These are phyloP conservation scores for Ephemerocybe angulata DNA, from an alignment of 768 basidiomycete species.

Conservation along the genomic window DNA sequence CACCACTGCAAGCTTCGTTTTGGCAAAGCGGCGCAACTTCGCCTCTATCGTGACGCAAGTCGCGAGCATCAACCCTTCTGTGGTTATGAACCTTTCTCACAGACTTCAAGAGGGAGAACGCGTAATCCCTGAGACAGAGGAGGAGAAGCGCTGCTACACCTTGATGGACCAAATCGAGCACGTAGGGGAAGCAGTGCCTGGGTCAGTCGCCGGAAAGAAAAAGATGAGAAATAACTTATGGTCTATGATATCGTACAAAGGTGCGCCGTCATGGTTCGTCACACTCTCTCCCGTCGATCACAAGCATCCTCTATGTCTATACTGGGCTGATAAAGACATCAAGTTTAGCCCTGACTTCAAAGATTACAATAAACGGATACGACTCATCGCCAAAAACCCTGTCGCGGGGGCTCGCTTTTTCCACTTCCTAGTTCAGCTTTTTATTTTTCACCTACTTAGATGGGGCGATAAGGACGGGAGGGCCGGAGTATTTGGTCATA, in stretches of 20 bases:
- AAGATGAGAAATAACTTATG: neutral
- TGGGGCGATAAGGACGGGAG: constrained; percentile 7
- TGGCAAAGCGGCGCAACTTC: constrained; percentile 25
- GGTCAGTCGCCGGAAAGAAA: neutral
- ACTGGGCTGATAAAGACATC: constrained; percentile 20
- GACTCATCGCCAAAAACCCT: neutral
- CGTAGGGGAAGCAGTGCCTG: neutral
- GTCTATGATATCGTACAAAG: constrained; percentile 1
- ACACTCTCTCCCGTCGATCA: constrained; percentile 33
- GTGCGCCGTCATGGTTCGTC: constrained; percentile 33
- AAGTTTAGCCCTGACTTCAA: constrained; percentile 16
- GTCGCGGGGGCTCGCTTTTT: constrained; percentile 27
- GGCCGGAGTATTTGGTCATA: constrained; percentile 27
- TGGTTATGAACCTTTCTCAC: constrained; percentile 14
- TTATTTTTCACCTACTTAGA: constrained; percentile 28
- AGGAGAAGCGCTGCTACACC: neutral
- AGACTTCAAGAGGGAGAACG: constrained; percentile 12
- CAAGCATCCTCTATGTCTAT: constrained; percentile 30
- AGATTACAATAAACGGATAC: neutral
- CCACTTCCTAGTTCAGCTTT: constrained; percentile 25
- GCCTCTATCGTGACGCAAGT: constrained; percentile 19
- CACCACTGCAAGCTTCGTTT: constrained; percentile 22
- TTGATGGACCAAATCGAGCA: neutral
- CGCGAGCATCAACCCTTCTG: constrained; percentile 17
- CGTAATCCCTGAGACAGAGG: neutral